Evolutionary conservation across 192 early-diverging fungal genomes (phyloP).

Genomic region (Entomortierella lignicola): DNA sequence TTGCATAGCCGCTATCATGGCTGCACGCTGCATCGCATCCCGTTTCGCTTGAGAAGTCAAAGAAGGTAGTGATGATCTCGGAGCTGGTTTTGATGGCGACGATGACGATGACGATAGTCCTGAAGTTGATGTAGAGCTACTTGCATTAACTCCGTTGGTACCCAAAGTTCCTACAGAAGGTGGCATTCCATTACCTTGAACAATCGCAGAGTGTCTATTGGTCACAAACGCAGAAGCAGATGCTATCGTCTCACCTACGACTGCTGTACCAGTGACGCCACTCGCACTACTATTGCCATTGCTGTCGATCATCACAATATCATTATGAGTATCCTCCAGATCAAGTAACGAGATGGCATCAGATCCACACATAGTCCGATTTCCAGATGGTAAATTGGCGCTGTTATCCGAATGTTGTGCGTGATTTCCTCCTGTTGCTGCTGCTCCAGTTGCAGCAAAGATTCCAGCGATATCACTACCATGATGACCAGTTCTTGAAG

Average conservation of each 20-base stretch:
- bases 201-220: neutral
- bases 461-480: neutral
- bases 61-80: constrained; percentile 30
- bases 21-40: constrained; percentile 45
- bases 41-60: constrained; percentile 36
- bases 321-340: constrained; percentile 36
- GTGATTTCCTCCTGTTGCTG: too few relatives aligned
- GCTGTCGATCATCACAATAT: constrained; percentile 49
- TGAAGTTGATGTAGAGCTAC: neutral
- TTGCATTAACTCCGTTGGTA: neutral
- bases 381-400: neutral
- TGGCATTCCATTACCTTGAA: neutral
- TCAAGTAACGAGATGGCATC: constrained; percentile 41
- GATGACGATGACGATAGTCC: constrained; percentile 10
- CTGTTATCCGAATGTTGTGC: too few relatives aligned
- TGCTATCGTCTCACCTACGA: constrained; percentile 40
- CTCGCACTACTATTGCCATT: constrained; percentile 32
- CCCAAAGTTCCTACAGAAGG: neutral
- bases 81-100: constrained; percentile 10
- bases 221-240: constrained; percentile 39
- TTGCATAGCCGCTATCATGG: constrained; percentile 50
- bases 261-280: constrained; percentile 21
- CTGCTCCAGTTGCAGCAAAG: constrained; percentile 1
- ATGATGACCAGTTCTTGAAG: neutral
- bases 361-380: constrained; percentile 28